Conservation (phyloP, 2,329 filamentous ascomycete species). For the Ramichloridium luteum region DNA sequence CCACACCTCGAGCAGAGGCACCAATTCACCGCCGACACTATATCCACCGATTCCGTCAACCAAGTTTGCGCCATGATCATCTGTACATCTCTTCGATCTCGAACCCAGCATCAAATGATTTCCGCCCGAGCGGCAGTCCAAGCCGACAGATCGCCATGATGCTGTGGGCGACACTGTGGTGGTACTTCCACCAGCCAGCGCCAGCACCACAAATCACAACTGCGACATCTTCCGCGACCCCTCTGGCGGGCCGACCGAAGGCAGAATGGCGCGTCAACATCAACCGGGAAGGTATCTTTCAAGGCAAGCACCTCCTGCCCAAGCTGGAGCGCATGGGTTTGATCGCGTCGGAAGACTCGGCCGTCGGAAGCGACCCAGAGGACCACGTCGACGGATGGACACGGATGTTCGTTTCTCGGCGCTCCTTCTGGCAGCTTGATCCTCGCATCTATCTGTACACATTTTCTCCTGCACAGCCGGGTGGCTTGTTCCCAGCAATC, state of each 20-base stretch:
- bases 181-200: conserved; percentile 87
- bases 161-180: conserved; percentile 87
- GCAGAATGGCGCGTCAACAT: conserved; percentile 82
- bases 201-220: conserved; percentile 55
- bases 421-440: conserved; percentile 86
- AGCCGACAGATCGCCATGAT: conserved; percentile 91
- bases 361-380: conserved; percentile 51
- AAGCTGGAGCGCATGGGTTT: conserved; percentile 92
- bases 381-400: conserved; percentile 53
- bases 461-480: conserved; percentile 45
- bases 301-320: conserved; percentile 67
- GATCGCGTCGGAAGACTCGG: conserved; percentile 61
- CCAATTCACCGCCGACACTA: conserved; percentile 25
- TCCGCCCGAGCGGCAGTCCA: conserved; percentile 65
- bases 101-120: conserved; percentile 67
- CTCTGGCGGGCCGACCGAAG: no score
- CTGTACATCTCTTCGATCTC: conserved; percentile 89
- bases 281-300: conserved; percentile 76
- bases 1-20: conserved; percentile 11
- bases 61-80: conserved; percentile 66
- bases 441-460: conserved; percentile 80
- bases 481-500: conserved; percentile 36
- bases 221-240: no score
- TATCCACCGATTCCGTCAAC: conserved; percentile 55
- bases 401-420: conserved; percentile 68